Conservation (phyloP, 345 rosid genomes). For the Eutrema yunnanense region DNA sequence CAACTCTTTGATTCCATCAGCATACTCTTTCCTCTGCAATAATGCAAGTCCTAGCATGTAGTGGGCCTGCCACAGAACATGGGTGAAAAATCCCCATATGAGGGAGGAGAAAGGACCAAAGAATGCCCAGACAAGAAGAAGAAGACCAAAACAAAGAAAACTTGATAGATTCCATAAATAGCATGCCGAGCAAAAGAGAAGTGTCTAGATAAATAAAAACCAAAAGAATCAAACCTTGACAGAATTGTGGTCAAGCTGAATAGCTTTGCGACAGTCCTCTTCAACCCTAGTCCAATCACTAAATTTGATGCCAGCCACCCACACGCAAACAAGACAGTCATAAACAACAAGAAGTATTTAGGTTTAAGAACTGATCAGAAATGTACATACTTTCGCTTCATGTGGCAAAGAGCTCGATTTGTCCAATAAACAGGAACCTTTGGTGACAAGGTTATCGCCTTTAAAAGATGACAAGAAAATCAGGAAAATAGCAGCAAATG, state of each 20-base stretch:
- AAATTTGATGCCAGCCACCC: conserved; percentile 6
- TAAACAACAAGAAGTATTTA: neutral
- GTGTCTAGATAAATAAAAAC: neutral
- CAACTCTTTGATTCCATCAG: conserved; percentile 61
- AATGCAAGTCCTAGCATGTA: conserved; percentile 85
- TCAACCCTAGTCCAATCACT: conserved; percentile 87
- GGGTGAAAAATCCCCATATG: neutral
- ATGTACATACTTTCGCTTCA: conserved; percentile 66
- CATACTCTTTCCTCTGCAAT: conserved; percentile 43
- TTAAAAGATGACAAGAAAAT: neutral
- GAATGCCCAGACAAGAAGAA: neutral
- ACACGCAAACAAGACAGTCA: conserved; percentile 1
- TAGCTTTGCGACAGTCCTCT: conserved; percentile 74
- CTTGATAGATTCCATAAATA: neutral
- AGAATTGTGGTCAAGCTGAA: conserved; percentile 58
- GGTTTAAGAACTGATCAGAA: neutral
- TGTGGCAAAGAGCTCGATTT: conserved; percentile 90
- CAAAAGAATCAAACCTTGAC: conserved; percentile 46
- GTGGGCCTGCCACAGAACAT: conserved; percentile 51
- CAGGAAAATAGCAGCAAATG: neutral
- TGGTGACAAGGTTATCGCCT: conserved; percentile 91
- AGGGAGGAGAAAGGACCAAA: neutral
- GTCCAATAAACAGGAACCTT: conserved; percentile 81
- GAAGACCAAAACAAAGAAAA: neutral
- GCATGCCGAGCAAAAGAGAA: neutral